Base-by-base conservation (phyloP, 495 filamentous ascomycete genomes). In the Trichoderma virens region DNA sequence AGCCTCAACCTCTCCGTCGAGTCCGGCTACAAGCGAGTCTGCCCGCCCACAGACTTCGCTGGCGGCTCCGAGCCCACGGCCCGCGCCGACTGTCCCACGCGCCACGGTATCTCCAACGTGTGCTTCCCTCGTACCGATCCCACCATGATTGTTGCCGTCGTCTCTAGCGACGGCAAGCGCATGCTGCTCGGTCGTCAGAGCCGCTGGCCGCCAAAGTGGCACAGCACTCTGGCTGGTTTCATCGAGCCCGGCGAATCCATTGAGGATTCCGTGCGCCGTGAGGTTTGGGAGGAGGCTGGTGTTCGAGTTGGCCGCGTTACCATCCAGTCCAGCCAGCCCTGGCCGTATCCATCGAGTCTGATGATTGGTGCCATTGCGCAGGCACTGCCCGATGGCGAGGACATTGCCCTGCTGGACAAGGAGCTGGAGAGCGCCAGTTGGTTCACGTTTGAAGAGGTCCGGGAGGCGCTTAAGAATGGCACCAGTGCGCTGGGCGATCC, bases 291-390 rank as follows among this genome's bases (percentile, higher is more conserved):
- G 71, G 94, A 98, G 73, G 85, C 88, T 47, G 94, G 94, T 3
- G 90, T 98, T 18, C 80, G 76, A 8, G 83, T 97, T 2, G 93
- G 91, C 8, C 83, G 93, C 1, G 95, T 98, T 18, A 84, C 96
- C 0, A 88, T 98, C 63, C 93, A 98, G 70, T 90, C 86, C 27
- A 92, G 92, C 64, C 94, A 98, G 77, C 94, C 94, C 8, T 82
- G 79, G 79, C 79, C 79, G 4, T 80, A 77, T 65, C 79, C 79
- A 1, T 90, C 90, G 7, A 97, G 89, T 69, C 73, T 98, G 68
- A 98, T 98, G 94, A 94, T 98, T 69, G 95, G 94, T 0, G 86
- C 92, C 3, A 85, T 98, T 67, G 95, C 86, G 6, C 93, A 98
- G 79, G 91, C 92, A 16, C 75, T 88, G 30, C 86, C 89, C 0